phyloP scores from a whole-genome alignment of 192 early-diverging fungal genomes.

The Coemansia sp. region DNA sequence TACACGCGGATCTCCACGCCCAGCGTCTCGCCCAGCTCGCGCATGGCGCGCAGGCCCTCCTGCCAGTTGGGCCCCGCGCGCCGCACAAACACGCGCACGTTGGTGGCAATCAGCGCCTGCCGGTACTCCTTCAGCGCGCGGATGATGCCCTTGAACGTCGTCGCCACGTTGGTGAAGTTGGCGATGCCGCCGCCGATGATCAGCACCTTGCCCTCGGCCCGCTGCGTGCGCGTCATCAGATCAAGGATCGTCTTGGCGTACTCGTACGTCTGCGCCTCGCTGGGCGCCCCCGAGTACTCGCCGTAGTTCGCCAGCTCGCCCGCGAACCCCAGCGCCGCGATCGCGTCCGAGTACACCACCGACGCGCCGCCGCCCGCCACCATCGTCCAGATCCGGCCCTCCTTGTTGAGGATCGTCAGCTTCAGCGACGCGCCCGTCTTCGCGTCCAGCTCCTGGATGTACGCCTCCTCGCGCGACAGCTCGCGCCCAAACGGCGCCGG shows the following conservation, averaged over 20 bases:
- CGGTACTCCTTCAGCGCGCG: slow-evolving; percentile 90
- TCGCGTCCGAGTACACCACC: slow-evolving; percentile 97
- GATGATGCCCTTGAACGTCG: slow-evolving; percentile 99
- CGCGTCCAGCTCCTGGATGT: slow-evolving; percentile 94
- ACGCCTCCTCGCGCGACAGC: slow-evolving; percentile 93
- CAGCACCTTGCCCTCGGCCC: slow-evolving; percentile 91
- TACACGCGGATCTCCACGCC: slow-evolving; percentile 93
- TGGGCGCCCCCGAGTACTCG: slow-evolving; percentile 98
- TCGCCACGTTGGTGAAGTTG: slow-evolving; percentile 99
- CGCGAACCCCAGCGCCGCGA: slow-evolving; percentile 92
- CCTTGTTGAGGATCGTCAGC: slow-evolving; percentile 92
- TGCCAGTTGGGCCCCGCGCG: slow-evolving; percentile 99
- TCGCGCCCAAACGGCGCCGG: slow-evolving; percentile 97
- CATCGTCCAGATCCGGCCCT: slow-evolving; percentile 99
- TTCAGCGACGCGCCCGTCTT: slow-evolving; percentile 99
- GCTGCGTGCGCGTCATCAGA: slow-evolving; percentile 85
- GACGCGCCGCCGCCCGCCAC: slow-evolving; percentile 98
- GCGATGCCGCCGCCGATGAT: slow-evolving; percentile 99
- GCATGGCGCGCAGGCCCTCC: slow-evolving; percentile 94
- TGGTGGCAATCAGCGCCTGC: slow-evolving; percentile 77
- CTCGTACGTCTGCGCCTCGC: slow-evolving; percentile 99
- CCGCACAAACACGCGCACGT: slow-evolving; percentile 92
- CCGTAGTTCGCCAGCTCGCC: slow-evolving; percentile 98
- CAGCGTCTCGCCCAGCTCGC: slow-evolving; percentile 85
- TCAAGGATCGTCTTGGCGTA: slow-evolving; percentile 98